Evolutionary conservation across 768 basidiomycete genomes (phyloP), one percentile per base, ranked within the genome.

Genomic region (Termitomyces sp.): DNA sequence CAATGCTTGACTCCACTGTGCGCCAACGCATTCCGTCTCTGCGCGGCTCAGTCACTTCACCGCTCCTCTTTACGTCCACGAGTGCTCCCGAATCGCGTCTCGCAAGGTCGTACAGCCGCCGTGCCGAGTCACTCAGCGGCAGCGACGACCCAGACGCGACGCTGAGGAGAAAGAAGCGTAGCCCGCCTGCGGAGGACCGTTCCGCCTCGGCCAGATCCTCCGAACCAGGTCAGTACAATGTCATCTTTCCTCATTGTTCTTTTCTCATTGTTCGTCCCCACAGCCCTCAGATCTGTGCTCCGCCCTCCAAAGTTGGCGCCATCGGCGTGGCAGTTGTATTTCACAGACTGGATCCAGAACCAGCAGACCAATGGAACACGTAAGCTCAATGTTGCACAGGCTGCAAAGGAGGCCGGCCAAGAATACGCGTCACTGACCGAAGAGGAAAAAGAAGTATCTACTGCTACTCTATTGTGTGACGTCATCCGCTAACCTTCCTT

Each of bases 301-400:
- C 87, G 88, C 46, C 94, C 92, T 20, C 94, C 94, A 52, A 94
- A 95, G 78, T 83, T 94, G 67, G 92, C 95, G 7, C 93, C 92
- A 4, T 95, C 93, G 3, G 92, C 94, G 58, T 97, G 95, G 95
- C 95, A 97, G 74, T 83, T 97, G 48, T 97, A 94, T 75, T 96
- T 97, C 72, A 94, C 94, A 24, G 93, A 96, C 71, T 95, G 92
- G 87, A 94, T 97, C 65, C 90, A 93, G 72, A 84, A 85, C 68
- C 90, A 92, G 72, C 91, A 92, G 74, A 86, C 87, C 61, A 83
- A 85, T 24, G 89, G 87, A 61, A 85, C 83, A 45, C 82, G 92
- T 68, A 96, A 96, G 76, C 83, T 96, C 39, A 96, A 97, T 73
- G 93, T 97, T 60, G 95, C 95, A 16, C 92, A 96, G 72, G 92